phyloP scores from a whole-genome alignment of 2,329 filamentous ascomycete genomes.

The Mycosphaerelloides madeirae region DNA sequence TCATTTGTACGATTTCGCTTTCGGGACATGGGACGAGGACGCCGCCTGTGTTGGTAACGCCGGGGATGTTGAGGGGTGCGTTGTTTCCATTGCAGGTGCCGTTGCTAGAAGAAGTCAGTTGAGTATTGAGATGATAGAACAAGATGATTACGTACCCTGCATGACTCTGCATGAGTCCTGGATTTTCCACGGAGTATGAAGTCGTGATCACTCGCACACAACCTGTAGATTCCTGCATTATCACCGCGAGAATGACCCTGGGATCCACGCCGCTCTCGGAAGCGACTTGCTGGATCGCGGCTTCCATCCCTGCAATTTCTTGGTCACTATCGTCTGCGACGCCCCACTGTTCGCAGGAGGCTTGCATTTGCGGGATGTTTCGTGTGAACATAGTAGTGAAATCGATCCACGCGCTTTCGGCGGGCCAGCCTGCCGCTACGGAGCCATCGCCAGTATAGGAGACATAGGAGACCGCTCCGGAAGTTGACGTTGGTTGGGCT shows the following conservation, averaged over 20 bases:
- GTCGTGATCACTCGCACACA: conserved; percentile 45
- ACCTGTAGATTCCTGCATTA: conserved; percentile 46
- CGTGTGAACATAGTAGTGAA: conserved; percentile 35
- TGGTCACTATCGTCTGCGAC: conserved; percentile 35
- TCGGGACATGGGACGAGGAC: conserved; percentile 38
- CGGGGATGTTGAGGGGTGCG: conserved; percentile 7
- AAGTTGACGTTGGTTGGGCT: no score
- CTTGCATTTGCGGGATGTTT: conserved; percentile 34
- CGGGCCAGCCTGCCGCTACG: conserved; percentile 35
- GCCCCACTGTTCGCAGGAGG: conserved; percentile 34
- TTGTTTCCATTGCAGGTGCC: conserved; percentile 35
- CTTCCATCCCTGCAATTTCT: conserved; percentile 37
- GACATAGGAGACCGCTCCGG: conserved; percentile 15
- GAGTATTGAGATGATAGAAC: not conserved
- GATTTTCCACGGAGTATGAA: conserved; percentile 36
- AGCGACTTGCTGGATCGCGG: conserved; percentile 32
- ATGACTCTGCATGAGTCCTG: conserved; percentile 45
- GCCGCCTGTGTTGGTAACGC: conserved; percentile 19
- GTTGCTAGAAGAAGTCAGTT: conserved; percentile 5
- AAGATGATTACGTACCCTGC: conserved; percentile 30
- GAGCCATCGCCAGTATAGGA: conserved; percentile 35
- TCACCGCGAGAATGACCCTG: conserved; percentile 42
- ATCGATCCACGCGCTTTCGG: conserved; percentile 30
- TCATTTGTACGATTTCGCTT: conserved; percentile 38
- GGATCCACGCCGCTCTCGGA: conserved; percentile 32